Base-by-base conservation (phyloP, 768 basidiomycete species). In the Clathrus columnatus region DNA sequence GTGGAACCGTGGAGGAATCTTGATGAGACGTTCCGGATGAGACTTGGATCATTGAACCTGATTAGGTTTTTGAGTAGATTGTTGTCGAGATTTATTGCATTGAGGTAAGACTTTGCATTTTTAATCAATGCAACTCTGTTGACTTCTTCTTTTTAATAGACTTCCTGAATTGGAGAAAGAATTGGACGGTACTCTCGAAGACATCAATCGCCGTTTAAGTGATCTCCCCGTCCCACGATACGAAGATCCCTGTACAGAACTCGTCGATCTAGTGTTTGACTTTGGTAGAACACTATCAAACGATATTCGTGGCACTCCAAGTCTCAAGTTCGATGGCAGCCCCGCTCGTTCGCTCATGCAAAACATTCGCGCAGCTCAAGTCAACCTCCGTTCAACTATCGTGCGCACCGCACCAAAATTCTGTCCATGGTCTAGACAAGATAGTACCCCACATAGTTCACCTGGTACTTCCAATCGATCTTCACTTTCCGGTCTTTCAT, bases 81-180 rank as follows among this genome's bases (percentile, higher is more conserved):
- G 5, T 47, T 54, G 30, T 47, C 53, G 20, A 54, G 28, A 17
- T 45, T 54, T 20, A 36, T 54, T 46, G 43, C 53, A 11, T 5
- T 54, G 16, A 54, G 53, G 53, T 47, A 23, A 5, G n/a, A n/a
- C n/a, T n/a, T n/a, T n/a, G 53, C 11, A 17, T 46, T 24, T 23
- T 42, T 45, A 8, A n/a, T 27, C 6, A 46, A 2, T 11, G 10
- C 4, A 11, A 36, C 7, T 36, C 10, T 27, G 3, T 47, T 45
- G 26, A 30, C 24, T 24, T 50, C 10, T 50, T 51, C 20, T 51
- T 16, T 41, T 50, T 26, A 16, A 17, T 52, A 88, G 87, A 43
- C 71, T 88, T 0, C 85, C 86, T 0, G 68, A 77, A 56, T 80
- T 87, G 8, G 77, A 80, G 49, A 71, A 78, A 0, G 84, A 87